These are phyloP conservation scores for Aspergillus neotritici DNA, from an alignment of 2,329 filamentous ascomycete genomes.

Conservation along the genomic window DNA sequence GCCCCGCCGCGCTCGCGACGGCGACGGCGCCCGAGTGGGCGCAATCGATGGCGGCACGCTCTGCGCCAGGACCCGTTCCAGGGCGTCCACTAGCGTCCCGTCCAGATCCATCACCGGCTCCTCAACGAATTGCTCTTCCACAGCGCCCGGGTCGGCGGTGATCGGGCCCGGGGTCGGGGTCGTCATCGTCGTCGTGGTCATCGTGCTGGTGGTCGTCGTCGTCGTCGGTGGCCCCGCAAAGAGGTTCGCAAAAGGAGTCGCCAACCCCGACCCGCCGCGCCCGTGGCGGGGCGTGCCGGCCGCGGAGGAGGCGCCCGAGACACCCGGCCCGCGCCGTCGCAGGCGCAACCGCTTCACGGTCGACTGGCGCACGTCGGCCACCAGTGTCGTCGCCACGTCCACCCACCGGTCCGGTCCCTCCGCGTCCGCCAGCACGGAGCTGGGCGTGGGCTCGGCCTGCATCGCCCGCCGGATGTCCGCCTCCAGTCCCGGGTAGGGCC, in stretches of 20 bases:
- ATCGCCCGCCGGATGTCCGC: conserved; percentile 53
- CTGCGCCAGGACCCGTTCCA: conserved; percentile 50
- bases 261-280: conserved; percentile 17
- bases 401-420: conserved; percentile 46
- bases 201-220: too few species aligned
- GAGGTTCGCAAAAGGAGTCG: conserved; percentile 24
- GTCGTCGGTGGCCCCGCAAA: conserved; percentile 11
- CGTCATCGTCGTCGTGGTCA: too few species aligned
- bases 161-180: too few species aligned
- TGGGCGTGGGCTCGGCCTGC: conserved; percentile 48
- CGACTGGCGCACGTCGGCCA: conserved; percentile 51
- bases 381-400: conserved; percentile 52
- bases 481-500: conserved; percentile 48
- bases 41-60: conserved; percentile 39
- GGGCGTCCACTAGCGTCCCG: conserved; percentile 51
- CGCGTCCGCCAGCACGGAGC: conserved; percentile 28
- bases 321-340: conserved; percentile 27
- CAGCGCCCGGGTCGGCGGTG: conserved; percentile 19
- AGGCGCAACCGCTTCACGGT: conserved; percentile 53
- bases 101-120: conserved; percentile 55
- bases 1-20: conserved; percentile 31
- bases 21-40: conserved; percentile 39
- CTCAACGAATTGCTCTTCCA: conserved; percentile 49
- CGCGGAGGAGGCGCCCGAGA: conserved; percentile 18
- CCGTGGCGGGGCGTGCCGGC: conserved; percentile 22